Evolutionary conservation across 352 stramenopile genomes (phyloP).

Genomic region (Globisporangium nunn): DNA sequence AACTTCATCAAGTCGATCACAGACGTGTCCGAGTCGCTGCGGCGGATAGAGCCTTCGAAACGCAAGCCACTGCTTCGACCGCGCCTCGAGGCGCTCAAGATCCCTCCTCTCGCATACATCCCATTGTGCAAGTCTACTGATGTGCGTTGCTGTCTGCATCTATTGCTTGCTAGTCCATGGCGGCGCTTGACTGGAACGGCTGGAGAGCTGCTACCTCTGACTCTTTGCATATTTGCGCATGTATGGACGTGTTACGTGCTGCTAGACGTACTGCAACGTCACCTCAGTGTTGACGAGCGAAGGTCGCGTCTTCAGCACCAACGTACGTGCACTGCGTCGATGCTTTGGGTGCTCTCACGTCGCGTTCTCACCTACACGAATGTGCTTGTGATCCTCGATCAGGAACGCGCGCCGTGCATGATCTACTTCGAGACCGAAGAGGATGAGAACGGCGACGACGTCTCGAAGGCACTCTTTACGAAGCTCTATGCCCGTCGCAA

Average conservation of each 20-base stretch:
- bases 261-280: conserved; percentile 56
- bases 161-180: background rate
- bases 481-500: conserved; percentile 38
- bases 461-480: conserved; percentile 59
- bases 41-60: conserved; percentile 54
- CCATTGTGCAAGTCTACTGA: conserved; percentile 80
- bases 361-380: background rate
- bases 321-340: conserved; percentile 21
- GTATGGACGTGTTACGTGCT: background rate
- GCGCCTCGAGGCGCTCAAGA: conserved; percentile 38
- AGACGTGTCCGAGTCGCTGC: conserved; percentile 66
- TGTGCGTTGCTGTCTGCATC: conserved; percentile 17
- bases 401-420: conserved; percentile 73
- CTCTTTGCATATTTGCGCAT: too few relatives aligned
- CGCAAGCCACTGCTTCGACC: conserved; percentile 47
- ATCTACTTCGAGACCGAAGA: conserved; percentile 67
- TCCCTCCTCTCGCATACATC: conserved; percentile 62
- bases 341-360: background rate
- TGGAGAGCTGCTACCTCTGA: background rate
- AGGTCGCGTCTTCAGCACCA: conserved; percentile 77
- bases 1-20: conserved; percentile 79
- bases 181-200: background rate
- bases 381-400: background rate
- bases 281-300: conserved; percentile 47
- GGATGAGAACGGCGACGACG: conserved; percentile 32